phyloP scores from a whole-genome alignment of 345 rosid genomes.

The Dimocarpus longan region DNA sequence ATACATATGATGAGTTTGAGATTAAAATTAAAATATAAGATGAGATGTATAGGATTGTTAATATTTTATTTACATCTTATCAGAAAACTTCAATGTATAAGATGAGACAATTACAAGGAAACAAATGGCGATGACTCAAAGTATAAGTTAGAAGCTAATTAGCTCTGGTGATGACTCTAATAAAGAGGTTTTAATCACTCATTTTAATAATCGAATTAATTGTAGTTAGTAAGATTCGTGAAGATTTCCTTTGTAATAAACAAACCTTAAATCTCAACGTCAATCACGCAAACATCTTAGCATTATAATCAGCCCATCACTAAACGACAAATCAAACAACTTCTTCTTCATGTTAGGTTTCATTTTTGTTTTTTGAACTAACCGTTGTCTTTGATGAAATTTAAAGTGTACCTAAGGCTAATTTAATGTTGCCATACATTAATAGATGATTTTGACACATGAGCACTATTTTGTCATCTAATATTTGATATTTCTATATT shows the following conservation, averaged over 20 bases:
- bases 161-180: background rate
- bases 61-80: too few relatives aligned
- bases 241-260: slow-evolving; percentile 52
- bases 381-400: background rate
- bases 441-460: slow-evolving; percentile 15
- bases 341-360: slow-evolving; percentile 27
- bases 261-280: slow-evolving; percentile 52
- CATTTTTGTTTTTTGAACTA: slow-evolving; percentile 27
- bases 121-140: too few relatives aligned
- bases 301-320: background rate
- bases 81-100: too few relatives aligned
- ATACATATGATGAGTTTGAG: too few relatives aligned
- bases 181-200: background rate
- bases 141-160: too few relatives aligned
- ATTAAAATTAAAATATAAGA: too few relatives aligned
- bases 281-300: slow-evolving; percentile 68
- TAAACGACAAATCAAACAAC: slow-evolving; percentile 1
- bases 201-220: slow-evolving; percentile 30
- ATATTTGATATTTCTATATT: too few relatives aligned
- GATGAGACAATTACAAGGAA: too few relatives aligned
- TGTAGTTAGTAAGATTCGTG: slow-evolving; percentile 69
- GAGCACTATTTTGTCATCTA: background rate
- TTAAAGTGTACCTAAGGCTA: background rate
- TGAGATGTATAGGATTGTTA: too few relatives aligned
- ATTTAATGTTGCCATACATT: background rate